phyloP scores from a whole-genome alignment of 1,139 yeast genomes.

The Pichia sp. region DNA sequence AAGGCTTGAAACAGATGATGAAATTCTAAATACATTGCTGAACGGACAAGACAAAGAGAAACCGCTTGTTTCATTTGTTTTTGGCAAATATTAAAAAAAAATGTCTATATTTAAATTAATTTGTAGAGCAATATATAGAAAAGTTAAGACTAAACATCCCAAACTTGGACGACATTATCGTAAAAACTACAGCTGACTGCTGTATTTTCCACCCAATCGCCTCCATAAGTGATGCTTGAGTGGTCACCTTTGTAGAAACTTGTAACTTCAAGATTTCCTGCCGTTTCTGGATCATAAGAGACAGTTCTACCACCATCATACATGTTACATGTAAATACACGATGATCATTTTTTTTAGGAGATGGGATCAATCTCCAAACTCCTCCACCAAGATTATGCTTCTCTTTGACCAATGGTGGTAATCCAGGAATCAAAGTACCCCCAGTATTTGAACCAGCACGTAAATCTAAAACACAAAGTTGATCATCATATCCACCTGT shows the following conservation, averaged over 20 bases:
- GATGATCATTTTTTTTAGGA: constrained; percentile 33
- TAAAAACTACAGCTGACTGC: constrained; percentile 86
- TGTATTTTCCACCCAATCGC: constrained; percentile 62
- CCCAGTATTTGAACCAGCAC: constrained; percentile 40
- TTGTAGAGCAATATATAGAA: background rate
- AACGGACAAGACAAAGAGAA: constrained; percentile 19
- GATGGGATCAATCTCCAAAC: constrained; percentile 85
- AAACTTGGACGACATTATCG: constrained; percentile 71
- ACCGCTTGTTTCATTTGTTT: constrained; percentile 23
- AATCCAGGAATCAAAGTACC: constrained; percentile 38
- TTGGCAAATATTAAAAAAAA: constrained; percentile 18
- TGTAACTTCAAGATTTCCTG: constrained; percentile 38
- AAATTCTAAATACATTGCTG: constrained; percentile 22
- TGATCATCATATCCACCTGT: constrained; percentile 92
- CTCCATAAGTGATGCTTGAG: constrained; percentile 92
- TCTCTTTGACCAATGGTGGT: constrained; percentile 40
- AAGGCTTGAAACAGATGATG: constrained; percentile 20
- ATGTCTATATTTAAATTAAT: background rate
- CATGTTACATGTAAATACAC: constrained; percentile 82
- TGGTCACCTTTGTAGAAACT: constrained; percentile 63
- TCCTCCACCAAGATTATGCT: constrained; percentile 74
- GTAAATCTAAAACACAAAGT: constrained; percentile 60
- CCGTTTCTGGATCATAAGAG: constrained; percentile 26
- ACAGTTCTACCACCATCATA: constrained; percentile 85
- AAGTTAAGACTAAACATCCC: constrained; percentile 35